phyloP scores from a whole-genome alignment of 768 basidiomycete species.

The Mycena indigotica region DNA sequence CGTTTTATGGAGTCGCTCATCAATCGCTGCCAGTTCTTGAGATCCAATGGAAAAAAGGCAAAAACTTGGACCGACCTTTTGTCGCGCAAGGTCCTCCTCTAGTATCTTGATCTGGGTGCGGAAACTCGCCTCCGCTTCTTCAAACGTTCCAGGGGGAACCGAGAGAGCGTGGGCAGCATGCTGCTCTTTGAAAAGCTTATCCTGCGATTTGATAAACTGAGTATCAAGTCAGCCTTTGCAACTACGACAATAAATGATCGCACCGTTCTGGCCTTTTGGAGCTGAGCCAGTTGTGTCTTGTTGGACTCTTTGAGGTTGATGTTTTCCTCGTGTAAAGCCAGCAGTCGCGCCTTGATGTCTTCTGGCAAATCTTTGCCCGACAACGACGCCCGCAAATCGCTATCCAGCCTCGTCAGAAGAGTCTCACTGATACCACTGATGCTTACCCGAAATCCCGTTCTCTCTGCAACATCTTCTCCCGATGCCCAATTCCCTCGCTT shows the following conservation, averaged over 20 bases:
- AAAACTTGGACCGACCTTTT: constrained; percentile 47
- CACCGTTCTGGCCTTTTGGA: constrained; percentile 78
- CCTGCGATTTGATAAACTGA: constrained; percentile 91
- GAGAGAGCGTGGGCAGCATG: constrained; percentile 57
- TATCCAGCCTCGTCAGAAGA: constrained; percentile 29
- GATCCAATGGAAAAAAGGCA: constrained; percentile 2
- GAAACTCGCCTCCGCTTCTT: constrained; percentile 70
- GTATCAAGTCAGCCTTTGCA: neutral
- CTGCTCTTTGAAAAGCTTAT: constrained; percentile 84
- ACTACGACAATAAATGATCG: constrained; percentile 17
- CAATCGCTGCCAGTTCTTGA: constrained; percentile 40
- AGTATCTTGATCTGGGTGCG: constrained; percentile 66
- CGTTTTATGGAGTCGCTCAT: constrained; percentile 56
- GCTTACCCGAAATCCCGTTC: constrained; percentile 82
- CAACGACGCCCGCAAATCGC: constrained; percentile 75
- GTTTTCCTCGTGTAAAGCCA: constrained; percentile 79
- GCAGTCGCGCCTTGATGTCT: constrained; percentile 74
- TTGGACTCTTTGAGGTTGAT: constrained; percentile 67
- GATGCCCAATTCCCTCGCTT: constrained; percentile 85
- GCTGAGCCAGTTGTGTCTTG: constrained; percentile 73
- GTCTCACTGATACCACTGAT: neutral
- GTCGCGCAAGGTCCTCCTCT: constrained; percentile 61
- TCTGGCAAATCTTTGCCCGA: constrained; percentile 81
- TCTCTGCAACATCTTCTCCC: constrained; percentile 83
- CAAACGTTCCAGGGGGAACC: constrained; percentile 56